Percentiles rank a stretch among this genome's conserved stretches.
Conservation (phyloP, 306 rosid species). For the Cucurbita maxima region DNA sequence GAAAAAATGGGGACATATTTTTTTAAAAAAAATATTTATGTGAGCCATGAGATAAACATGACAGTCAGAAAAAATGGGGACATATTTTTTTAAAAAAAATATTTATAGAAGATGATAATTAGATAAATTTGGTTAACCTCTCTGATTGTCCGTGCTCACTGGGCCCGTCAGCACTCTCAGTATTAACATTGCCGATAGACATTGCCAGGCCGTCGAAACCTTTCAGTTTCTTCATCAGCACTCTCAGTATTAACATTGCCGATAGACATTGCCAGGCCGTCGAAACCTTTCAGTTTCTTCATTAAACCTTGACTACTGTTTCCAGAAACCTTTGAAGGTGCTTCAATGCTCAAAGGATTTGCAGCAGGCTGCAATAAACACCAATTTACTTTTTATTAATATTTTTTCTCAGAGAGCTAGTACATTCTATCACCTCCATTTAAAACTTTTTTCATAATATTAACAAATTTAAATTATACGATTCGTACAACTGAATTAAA, state of each 20-base stretch:
- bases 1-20: neutral
- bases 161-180: conserved; percentile 47
- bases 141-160: conserved; percentile 43
- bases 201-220: conserved; percentile 87
- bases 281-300: conserved; percentile 75
- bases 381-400: neutral
- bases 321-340: conserved; percentile 69
- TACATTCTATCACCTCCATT: neutral
- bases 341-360: conserved; percentile 40
- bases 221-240: conserved; percentile 63
- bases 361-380: conserved; percentile 35
- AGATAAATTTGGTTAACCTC: conserved; percentile 41
- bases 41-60: neutral
- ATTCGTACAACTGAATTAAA: too few species aligned
- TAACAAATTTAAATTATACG: too few species aligned
- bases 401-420: neutral
- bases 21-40: neutral
- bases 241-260: conserved; percentile 57
- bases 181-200: conserved; percentile 72
- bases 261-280: conserved; percentile 88
- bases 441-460: too few species aligned
- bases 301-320: conserved; percentile 52
- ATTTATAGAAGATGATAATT: neutral
- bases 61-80: neutral
- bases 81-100: neutral